Conservation (phyloP, 2,329 filamentous ascomycete genomes). For the Diaporthe sp. region DNA sequence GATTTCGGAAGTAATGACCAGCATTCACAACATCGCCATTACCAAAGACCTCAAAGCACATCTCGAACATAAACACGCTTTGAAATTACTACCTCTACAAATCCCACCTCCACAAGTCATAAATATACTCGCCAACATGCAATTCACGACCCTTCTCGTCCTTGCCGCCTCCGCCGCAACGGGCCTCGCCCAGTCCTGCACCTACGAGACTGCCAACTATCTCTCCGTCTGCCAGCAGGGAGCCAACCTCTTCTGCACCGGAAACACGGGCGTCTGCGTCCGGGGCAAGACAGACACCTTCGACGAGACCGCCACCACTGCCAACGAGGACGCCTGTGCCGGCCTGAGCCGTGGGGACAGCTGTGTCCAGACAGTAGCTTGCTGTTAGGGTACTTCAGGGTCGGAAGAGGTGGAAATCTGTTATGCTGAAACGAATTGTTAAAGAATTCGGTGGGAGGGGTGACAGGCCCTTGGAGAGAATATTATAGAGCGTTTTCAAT, state of each 20-base stretch:
- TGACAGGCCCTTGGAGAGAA: not conserved
- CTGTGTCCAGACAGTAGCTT: constrained; percentile 21
- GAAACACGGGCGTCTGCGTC: constrained; percentile 18
- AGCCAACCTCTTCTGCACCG: constrained; percentile 10
- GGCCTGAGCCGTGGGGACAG: not conserved
- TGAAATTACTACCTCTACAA: not conserved
- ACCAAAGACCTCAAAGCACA: not conserved
- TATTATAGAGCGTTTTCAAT: not conserved
- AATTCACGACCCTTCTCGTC: constrained; percentile 2
- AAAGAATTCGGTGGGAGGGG: not conserved
- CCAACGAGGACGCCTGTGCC: constrained; percentile 24
- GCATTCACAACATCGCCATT: not conserved
- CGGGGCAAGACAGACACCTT: constrained; percentile 23
- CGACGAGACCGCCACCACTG: not conserved
- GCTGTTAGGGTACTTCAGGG: not conserved
- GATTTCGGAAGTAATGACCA: not conserved
- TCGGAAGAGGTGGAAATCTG: not conserved
- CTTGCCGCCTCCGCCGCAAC: constrained; percentile 6
- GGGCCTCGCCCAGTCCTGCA: constrained; percentile 19
- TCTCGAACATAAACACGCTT: not conserved
- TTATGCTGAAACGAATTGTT: not conserved
- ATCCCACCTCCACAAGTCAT: not conserved
- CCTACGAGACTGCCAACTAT: constrained; percentile 22
- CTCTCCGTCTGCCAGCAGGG: constrained; percentile 33
- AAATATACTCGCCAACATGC: not conserved